Evolutionary conservation across 108 stramenopile species (phyloP).

Genomic region (Cyclotella kingstonii): DNA sequence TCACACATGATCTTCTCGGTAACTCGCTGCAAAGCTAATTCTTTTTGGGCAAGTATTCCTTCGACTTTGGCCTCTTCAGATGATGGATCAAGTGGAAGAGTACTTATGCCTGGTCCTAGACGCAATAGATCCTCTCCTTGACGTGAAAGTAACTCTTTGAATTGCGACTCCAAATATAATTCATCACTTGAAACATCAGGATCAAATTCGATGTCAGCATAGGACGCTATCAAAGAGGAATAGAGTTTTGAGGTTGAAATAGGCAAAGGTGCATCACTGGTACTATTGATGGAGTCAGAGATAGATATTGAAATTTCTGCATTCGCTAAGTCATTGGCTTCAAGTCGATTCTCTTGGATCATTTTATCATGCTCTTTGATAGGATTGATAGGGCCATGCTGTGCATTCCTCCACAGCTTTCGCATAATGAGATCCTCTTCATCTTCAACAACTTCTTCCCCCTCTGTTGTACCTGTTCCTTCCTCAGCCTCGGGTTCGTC

Average conservation of each 20-base stretch:
- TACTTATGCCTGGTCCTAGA: constrained; percentile 39
- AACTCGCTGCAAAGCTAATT: constrained; percentile 31
- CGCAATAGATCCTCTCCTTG: constrained; percentile 24
- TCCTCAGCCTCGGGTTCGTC: neutral
- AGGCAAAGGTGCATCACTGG: neutral
- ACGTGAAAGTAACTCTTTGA: constrained; percentile 33
- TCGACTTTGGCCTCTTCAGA: constrained; percentile 33
- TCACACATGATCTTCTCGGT: constrained; percentile 9
- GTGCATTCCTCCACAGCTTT: constrained; percentile 27
- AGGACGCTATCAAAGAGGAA: constrained; percentile 28
- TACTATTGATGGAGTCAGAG: neutral
- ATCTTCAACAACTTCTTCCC: constrained; percentile 18
- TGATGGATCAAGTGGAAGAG: constrained; percentile 29
- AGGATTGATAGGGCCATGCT: constrained; percentile 34
- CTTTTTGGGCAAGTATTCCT: constrained; percentile 22
- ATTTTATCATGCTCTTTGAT: constrained; percentile 43
- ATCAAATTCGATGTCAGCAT: constrained; percentile 23
- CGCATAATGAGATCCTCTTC: constrained; percentile 33
- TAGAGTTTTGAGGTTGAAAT: constrained; percentile 17
- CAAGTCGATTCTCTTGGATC: constrained; percentile 35
- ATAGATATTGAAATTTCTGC: neutral
- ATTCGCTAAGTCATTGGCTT: constrained; percentile 13
- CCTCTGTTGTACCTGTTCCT: neutral
- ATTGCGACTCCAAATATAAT: constrained; percentile 26
- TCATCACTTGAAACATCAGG: constrained; percentile 20